Conservation (phyloP, 2,329 filamentous ascomycete genomes). For the Didymella segeticola region DNA sequence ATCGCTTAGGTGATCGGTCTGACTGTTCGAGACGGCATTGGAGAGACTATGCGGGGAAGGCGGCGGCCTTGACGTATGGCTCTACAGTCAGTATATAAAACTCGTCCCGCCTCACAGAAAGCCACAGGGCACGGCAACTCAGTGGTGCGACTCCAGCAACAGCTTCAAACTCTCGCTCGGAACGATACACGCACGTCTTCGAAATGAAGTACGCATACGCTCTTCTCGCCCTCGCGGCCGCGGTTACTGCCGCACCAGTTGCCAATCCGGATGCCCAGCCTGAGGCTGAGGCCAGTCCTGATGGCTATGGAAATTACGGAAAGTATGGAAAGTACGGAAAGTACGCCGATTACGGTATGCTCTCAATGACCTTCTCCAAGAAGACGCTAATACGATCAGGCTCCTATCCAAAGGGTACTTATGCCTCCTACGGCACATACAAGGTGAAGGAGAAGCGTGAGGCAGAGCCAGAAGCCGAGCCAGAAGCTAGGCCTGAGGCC, state of each 20-base stretch:
- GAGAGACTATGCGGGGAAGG: conserved; percentile 8
- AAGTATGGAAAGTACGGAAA: conserved; percentile 16
- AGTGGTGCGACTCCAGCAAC: neutral
- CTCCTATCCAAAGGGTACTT: conserved; percentile 10
- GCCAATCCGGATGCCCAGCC: conserved; percentile 26
- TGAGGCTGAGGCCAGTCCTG: conserved; percentile 22
- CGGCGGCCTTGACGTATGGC: neutral
- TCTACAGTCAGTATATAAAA: conserved; percentile 10
- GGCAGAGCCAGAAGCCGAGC: too few relatives aligned
- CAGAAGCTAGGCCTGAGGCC: neutral
- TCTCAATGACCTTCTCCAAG: neutral
- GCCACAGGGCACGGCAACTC: conserved; percentile 6
- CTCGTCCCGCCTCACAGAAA: neutral
- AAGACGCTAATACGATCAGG: neutral
- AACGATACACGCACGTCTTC: neutral
- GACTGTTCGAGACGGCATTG: neutral
- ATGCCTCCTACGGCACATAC: conserved; percentile 25
- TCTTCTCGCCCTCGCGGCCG: conserved; percentile 30
- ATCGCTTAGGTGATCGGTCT: conserved; percentile 1
- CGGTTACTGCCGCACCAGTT: conserved; percentile 28
- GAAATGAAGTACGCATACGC: conserved; percentile 30
- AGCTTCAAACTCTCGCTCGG: neutral
- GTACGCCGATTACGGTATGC: conserved; percentile 24
- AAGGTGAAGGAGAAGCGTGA: too few relatives aligned
- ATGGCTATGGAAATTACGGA: too few relatives aligned